phyloP scores from a whole-genome alignment of 768 basidiomycete species.

The Pleurotus tuber-regium region DNA sequence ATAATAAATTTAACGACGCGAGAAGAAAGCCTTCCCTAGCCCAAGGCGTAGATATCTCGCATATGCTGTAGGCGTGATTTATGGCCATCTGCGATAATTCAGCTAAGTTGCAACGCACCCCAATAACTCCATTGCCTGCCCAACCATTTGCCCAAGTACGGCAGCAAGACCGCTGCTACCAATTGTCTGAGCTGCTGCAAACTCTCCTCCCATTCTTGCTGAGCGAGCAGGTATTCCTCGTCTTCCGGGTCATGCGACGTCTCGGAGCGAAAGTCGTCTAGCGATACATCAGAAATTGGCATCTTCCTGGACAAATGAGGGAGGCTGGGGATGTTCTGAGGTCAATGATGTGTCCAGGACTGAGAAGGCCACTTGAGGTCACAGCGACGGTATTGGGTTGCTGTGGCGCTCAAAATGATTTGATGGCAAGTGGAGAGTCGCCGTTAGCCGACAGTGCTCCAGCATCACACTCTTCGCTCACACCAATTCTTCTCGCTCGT shows the following conservation, averaged over 20 bases:
- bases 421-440: too few relatives aligned
- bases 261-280: conserved; percentile 57
- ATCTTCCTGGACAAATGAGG: conserved; percentile 31
- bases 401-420: too few relatives aligned
- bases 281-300: conserved; percentile 59
- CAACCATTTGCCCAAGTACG: conserved; percentile 85
- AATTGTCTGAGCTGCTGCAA: conserved; percentile 81
- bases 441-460: too few relatives aligned
- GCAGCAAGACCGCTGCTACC: conserved; percentile 75
- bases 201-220: conserved; percentile 94
- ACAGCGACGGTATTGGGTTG: not conserved
- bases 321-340: conserved; percentile 16
- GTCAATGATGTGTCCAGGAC: too few relatives aligned
- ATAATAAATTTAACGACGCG: not conserved
- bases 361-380: too few relatives aligned
- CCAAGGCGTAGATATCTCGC: conserved; percentile 70
- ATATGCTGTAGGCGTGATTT: conserved; percentile 47
- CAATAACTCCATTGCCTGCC: conserved; percentile 85
- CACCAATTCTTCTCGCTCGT: too few relatives aligned
- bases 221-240: conserved; percentile 73
- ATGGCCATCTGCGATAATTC: conserved; percentile 4
- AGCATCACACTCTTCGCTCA: not conserved
- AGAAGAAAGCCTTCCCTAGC: conserved; percentile 59
- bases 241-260: conserved; percentile 59
- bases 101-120: conserved; percentile 49